Evolutionary conservation across 257 asterid genomes (phyloP).

Genomic region (Catharanthus roseus): DNA sequence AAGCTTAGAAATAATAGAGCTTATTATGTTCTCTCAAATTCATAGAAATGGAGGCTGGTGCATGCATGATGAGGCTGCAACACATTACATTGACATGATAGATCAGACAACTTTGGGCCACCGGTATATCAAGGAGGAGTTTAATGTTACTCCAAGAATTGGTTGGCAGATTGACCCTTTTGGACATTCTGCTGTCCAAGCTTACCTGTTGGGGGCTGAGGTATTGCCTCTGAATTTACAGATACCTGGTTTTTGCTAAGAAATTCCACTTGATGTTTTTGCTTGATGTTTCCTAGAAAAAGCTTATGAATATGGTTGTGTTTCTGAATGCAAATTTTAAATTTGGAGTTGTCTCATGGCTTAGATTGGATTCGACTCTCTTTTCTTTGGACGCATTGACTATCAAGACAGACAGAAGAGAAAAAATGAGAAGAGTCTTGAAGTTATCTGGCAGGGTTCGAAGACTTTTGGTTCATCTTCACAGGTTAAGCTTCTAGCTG

Average conservation of each 20-base stretch:
- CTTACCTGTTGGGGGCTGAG: slow-evolving; percentile 96
- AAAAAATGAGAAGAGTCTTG: slow-evolving; percentile 71
- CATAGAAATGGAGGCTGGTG: slow-evolving; percentile 97
- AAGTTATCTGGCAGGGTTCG: slow-evolving; percentile 91
- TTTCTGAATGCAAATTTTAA: no score
- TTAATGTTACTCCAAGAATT: slow-evolving; percentile 82
- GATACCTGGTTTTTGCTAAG: background rate
- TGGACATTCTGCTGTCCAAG: slow-evolving; percentile 98
- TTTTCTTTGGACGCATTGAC: slow-evolving; percentile 91
- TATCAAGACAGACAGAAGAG: slow-evolving; percentile 94
- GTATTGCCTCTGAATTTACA: slow-evolving; percentile 24
- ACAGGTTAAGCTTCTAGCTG: slow-evolving; percentile 43
- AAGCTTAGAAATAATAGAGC: background rate
- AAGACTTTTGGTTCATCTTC: slow-evolving; percentile 75
- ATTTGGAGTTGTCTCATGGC: slow-evolving; percentile 12
- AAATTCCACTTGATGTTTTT: background rate
- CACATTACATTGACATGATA: slow-evolving; percentile 96
- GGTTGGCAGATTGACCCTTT: slow-evolving; percentile 99
- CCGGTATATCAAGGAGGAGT: slow-evolving; percentile 60
- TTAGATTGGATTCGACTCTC: slow-evolving; percentile 97
- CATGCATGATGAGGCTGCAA: slow-evolving; percentile 96
- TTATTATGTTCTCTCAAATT: slow-evolving; percentile 1
- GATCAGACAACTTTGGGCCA: slow-evolving; percentile 98
- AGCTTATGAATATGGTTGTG: background rate
- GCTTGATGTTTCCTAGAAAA: background rate